Percentiles rank a stretch among this genome's conserved stretches.
These are phyloP conservation scores for Cyberlindnera maritima DNA, from an alignment of 805 yeast genomes.

Conservation along the genomic window DNA sequence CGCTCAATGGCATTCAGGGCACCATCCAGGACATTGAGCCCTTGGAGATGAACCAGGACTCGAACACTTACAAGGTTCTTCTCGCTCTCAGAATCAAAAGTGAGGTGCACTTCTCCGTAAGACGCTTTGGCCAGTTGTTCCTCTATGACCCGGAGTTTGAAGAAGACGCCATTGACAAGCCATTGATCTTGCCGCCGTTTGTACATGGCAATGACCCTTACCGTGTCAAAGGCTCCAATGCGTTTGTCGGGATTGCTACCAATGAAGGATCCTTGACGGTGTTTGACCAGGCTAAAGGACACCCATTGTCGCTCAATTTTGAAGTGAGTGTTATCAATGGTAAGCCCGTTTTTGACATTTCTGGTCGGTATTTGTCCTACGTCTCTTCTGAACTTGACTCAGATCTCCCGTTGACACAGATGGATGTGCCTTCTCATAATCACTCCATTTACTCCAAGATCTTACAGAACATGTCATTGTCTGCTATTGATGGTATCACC, in stretches of 20 bases:
- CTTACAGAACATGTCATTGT: slow-evolving; percentile 45
- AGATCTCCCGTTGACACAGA: slow-evolving; percentile 7
- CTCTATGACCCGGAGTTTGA: not conserved
- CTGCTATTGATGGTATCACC: slow-evolving; percentile 50
- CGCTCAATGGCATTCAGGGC: slow-evolving; percentile 17
- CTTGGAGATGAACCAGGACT: slow-evolving; percentile 23
- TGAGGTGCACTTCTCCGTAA: slow-evolving; percentile 14
- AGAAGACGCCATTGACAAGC: slow-evolving; percentile 9
- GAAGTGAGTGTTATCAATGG: slow-evolving; percentile 28
- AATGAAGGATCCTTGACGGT: slow-evolving; percentile 29
- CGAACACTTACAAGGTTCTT: slow-evolving; percentile 24
- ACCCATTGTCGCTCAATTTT: slow-evolving; percentile 18
- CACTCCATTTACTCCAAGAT: slow-evolving; percentile 29
- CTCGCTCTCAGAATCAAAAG: slow-evolving; percentile 5
- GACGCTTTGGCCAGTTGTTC: slow-evolving; percentile 24
- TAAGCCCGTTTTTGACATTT: slow-evolving; percentile 41
- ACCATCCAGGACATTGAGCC: slow-evolving; percentile 26
- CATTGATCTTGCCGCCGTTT: slow-evolving; percentile 29
- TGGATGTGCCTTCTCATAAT: slow-evolving; percentile 22
- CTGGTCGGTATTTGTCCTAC: slow-evolving; percentile 38
- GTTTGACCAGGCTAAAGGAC: slow-evolving; percentile 20
- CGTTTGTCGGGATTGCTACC: slow-evolving; percentile 28
- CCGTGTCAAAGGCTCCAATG: slow-evolving; percentile 18
- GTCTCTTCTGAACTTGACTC: slow-evolving; percentile 29
- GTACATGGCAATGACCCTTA: slow-evolving; percentile 26